Evolutionary conservation across 2,329 filamentous ascomycete species (phyloP), one percentile per base, ranked within the genome.

Genomic region (Penicillium sp.): DNA sequence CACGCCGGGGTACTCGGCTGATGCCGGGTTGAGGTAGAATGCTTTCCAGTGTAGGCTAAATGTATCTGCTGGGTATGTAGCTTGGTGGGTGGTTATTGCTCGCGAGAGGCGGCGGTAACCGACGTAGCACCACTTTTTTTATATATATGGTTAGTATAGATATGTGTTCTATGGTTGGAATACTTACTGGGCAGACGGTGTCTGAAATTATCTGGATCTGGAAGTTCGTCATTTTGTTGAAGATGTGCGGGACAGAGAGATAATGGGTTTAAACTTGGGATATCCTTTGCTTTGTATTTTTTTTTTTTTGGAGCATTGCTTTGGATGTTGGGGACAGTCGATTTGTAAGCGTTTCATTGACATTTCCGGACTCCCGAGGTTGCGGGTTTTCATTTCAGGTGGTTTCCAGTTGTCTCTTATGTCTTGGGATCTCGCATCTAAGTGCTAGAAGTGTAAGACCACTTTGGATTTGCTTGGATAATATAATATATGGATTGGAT

Each of bases 191-290:
- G 71, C 91, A 95, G 65, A 94, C 84, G 2, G 86, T 89, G 76
- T 96, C 92, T n/a, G 84, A 90, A 57, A 92, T 85, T 69, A 91
- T 84, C 58, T 87, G 85, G 74, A 95, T 89, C 60, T 85, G 84
- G 78, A 92, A 90, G 67, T 86, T 84, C 21, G 87, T 85, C 89
- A 92, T 92, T 46, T 8, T 68, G 43, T 41, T 9, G 9, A 19
- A n/a, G 11, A 38, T 36, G 19, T 15, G 44, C 48, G 31, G 16
- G 29, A 31, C 11, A 36, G 36, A 25, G 29, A 21, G 19, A 38
- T 23, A 29, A 39, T 13, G 34, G 41, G 27, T 11, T 33, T 19
- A 29, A 44, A 25, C 16, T 21, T 43, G 5, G 41, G n/a, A 33
- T 45, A 44, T 50, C 19, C 27, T 33, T 29, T n/a, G 25, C 41